Evolutionary conservation across 139 green algal genomes (phyloP).

Genomic region (Limnomonas spitsbergensis): DNA sequence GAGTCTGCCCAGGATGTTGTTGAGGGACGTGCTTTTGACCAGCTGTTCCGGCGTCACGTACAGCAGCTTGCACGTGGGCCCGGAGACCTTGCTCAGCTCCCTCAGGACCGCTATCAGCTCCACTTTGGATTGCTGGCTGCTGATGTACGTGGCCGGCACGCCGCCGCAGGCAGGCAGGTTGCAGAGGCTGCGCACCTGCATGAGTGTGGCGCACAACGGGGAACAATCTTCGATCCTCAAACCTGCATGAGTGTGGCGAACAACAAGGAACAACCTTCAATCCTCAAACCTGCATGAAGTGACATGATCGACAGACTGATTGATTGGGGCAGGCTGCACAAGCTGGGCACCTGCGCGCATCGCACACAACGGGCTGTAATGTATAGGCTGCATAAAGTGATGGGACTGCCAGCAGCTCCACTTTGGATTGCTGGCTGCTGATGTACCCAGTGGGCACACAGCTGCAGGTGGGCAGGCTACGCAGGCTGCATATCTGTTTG

Average conservation of each 20-base stretch:
- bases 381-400: too few species aligned
- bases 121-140: constrained; percentile 57
- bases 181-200: constrained; percentile 60
- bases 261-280: too few species aligned
- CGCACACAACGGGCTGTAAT: too few species aligned
- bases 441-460: constrained; percentile 76
- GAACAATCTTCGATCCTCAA: too few species aligned
- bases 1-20: constrained; percentile 56
- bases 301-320: too few species aligned
- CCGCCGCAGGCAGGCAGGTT: constrained; percentile 42
- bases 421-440: constrained; percentile 60
- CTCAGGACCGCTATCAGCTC: constrained; percentile 55
- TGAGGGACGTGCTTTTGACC: constrained; percentile 48
- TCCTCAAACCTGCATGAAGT: too few species aligned
- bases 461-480: constrained; percentile 31
- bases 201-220: too few species aligned
- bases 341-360: too few species aligned
- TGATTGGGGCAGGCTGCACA: too few species aligned
- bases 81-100: constrained; percentile 66
- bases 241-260: too few species aligned
- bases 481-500: constrained; percentile 66
- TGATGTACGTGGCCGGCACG: constrained; percentile 76
- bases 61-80: constrained; percentile 66
- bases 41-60: constrained; percentile 93
- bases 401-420: constrained; percentile 52